phyloP scores from a whole-genome alignment of 129 eudicot genomes.

The Daucus carota region DH1_v3.0 NC_030382.2:51841501-51842000 shows the following conservation, averaged over 20 bases:
- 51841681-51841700: slow-evolving; percentile 42
- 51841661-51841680: slow-evolving; percentile 57
- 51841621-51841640: slow-evolving; percentile 65
- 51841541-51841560: slow-evolving; percentile 69
- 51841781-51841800: slow-evolving; percentile 65
- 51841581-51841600: slow-evolving; percentile 41
- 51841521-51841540: slow-evolving; percentile 41
- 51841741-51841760: slow-evolving; percentile 71
- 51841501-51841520: slow-evolving; percentile 66
- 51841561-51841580: slow-evolving; percentile 50
- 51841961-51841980: slow-evolving; percentile 41
- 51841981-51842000: slow-evolving; percentile 48
- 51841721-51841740: slow-evolving; percentile 46
- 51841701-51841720: slow-evolving; percentile 43
- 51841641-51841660: slow-evolving; percentile 47
- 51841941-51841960: slow-evolving; percentile 33
- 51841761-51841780: slow-evolving; percentile 74
- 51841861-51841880: slow-evolving; percentile 74
- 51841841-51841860: slow-evolving; percentile 42
- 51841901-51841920: slow-evolving; percentile 75
- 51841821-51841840: slow-evolving; percentile 37
- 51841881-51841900: slow-evolving; percentile 77
- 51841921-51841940: slow-evolving; percentile 43
- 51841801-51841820: slow-evolving; percentile 48
- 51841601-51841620: slow-evolving; percentile 39